These are phyloP conservation scores for Torulaspora microellipsoides DNA, from an alignment of 805 yeast genomes.

Conservation along the genomic window DNA sequence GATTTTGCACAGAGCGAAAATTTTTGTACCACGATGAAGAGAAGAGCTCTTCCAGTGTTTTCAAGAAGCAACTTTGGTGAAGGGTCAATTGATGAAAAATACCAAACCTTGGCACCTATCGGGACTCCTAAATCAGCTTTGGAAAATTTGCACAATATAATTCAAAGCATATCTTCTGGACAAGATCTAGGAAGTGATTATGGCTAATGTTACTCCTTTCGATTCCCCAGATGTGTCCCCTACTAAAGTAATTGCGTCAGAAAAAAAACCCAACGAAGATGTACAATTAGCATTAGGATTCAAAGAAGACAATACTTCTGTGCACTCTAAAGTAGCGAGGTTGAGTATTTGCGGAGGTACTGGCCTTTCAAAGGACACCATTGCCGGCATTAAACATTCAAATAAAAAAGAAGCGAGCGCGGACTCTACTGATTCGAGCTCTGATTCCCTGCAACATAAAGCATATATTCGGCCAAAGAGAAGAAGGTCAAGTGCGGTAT, in stretches of 20 bases:
- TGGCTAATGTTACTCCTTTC: slow-evolving; percentile 5
- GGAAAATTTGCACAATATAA: no score
- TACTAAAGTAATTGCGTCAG: slow-evolving; percentile 1
- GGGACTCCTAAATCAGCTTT: no score
- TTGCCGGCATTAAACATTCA: slow-evolving; percentile 5
- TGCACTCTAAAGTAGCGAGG: slow-evolving; percentile 24
- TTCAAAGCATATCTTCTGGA: no score
- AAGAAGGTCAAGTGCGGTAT: slow-evolving; percentile 30
- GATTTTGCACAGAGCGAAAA: no score
- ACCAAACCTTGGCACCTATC: no score
- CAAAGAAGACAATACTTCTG: slow-evolving; percentile 8
- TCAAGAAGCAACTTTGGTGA: no score
- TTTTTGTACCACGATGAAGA: no score
- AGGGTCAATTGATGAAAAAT: no score
- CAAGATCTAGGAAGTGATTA: neutral
- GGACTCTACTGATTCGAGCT: slow-evolving; percentile 8
- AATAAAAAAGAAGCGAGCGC: neutral
- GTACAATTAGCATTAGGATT: neutral
- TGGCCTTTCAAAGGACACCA: slow-evolving; percentile 11
- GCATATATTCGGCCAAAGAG: slow-evolving; percentile 10
- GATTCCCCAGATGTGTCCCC: slow-evolving; percentile 16
- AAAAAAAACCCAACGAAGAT: neutral
- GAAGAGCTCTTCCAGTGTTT: no score
- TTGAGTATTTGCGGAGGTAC: slow-evolving; percentile 24
- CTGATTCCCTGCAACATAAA: slow-evolving; percentile 1